Evolutionary conservation across 495 filamentous ascomycete genomes (phyloP), one percentile per base, ranked within the genome.

Genomic region (Neurospora sp.): DNA sequence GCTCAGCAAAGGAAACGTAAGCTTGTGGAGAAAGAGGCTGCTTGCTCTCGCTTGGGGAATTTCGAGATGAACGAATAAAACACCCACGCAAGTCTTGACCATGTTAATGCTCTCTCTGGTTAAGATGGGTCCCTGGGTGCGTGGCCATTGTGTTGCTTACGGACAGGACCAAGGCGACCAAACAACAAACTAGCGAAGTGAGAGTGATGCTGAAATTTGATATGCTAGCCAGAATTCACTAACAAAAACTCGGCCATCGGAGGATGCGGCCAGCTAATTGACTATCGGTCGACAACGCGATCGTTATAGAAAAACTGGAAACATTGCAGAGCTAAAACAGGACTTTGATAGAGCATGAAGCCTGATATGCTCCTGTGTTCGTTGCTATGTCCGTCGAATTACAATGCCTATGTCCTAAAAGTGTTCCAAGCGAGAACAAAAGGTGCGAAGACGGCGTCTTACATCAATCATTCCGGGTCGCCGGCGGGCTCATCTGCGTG

Each of bases 391-490:
- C 53, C 53, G 53, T 37, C 53, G 27, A 65, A 65, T 65, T 65
- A 65, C 53, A 65, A 35, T 12, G 53, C 53, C 14, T 65, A 65
- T 65, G 53, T 65, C 53, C 53, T 35, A 65, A 61, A 61, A 35
- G 27, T 6, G 22, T 37, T 65, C 53, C 27, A 65, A 14, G 10
- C 14, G 53, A 65, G 53, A 8, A 65, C 27, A 6, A 35, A 65
- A 65, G 27, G 14, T 18, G 27, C 16, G 53, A 65, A 8, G 7
- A 31, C 27, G 14, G 53, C 53, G 12, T 37, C 53, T 37, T 65
- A 65, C 27, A 35, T 65, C 22, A 18, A 18, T 65, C 75, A 83
- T 75, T 83, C 81, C 8, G 80, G 81, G 68, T 83, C 80, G 4
- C 40, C 74, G 74, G 70, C 76, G 53, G 73, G 73, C 39, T 76